These are phyloP conservation scores for Fallopia convolvulus DNA, from an alignment of 148 eudicot species.

Conservation along the genomic window DNA sequence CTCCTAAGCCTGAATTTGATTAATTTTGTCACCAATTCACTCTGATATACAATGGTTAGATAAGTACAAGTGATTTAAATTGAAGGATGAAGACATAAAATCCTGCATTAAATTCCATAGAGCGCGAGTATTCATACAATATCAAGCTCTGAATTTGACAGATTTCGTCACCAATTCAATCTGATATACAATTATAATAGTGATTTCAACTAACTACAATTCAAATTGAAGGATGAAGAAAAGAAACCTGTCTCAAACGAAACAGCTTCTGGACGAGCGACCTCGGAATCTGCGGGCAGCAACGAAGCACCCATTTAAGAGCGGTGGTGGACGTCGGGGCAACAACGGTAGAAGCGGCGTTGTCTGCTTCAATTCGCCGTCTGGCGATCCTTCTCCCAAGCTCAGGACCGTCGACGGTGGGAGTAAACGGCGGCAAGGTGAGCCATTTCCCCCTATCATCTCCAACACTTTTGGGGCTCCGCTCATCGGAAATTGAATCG, in stretches of 20 bases:
- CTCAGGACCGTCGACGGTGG: constrained; percentile 37
- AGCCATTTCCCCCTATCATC: constrained; percentile 44
- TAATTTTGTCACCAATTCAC: neutral
- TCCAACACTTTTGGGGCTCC: neutral
- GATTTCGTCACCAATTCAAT: neutral
- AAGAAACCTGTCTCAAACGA: constrained; percentile 74
- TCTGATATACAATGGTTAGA: neutral
- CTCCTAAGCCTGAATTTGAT: neutral
- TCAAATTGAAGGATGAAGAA: neutral
- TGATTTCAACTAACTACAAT: neutral
- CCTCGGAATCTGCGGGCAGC: constrained; percentile 79
- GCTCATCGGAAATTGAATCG: neutral
- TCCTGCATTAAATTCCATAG: too few species aligned
- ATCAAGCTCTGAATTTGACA: neutral
- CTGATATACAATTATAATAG: neutral
- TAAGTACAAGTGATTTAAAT: too few species aligned
- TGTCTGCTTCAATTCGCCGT: constrained; percentile 5
- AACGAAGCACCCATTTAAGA: constrained; percentile 72
- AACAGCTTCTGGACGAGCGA: constrained; percentile 90
- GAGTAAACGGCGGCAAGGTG: constrained; percentile 51
- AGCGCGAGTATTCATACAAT: too few species aligned
- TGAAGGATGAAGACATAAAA: too few species aligned
- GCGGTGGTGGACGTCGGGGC: constrained; percentile 40
- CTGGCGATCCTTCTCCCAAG: constrained; percentile 50
- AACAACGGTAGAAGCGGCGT: neutral